phyloP scores from a whole-genome alignment of 1,284 basidiomycete genomes.

The Erythrobasidium hasegawianum region DNA sequence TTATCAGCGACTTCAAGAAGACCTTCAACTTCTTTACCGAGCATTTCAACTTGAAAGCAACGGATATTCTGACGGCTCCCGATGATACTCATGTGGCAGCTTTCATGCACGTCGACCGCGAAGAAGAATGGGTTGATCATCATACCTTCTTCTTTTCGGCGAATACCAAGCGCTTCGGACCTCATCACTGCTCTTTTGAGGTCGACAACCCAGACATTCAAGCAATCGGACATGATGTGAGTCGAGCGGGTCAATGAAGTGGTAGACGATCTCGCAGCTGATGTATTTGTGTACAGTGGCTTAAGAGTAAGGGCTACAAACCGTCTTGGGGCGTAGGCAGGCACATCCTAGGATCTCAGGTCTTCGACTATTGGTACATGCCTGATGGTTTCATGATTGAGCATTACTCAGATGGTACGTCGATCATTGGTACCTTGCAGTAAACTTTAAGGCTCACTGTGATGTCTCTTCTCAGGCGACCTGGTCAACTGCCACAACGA shows the following conservation, averaged over 20 bases:
- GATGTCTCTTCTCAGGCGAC: slow-evolving; percentile 26
- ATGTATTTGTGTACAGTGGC: slow-evolving; percentile 36
- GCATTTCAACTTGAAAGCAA: slow-evolving; percentile 41
- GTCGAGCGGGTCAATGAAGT: too few species aligned
- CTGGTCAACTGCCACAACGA: slow-evolving; percentile 38
- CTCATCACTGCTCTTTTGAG: slow-evolving; percentile 42
- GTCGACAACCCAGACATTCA: slow-evolving; percentile 40
- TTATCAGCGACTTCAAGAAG: slow-evolving; percentile 34
- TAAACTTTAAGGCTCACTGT: too few species aligned
- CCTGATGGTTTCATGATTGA: slow-evolving; percentile 42
- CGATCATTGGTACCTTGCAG: too few species aligned
- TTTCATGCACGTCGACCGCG: slow-evolving; percentile 41
- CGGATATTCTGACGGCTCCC: slow-evolving; percentile 38
- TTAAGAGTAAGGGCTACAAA: slow-evolving; percentile 38
- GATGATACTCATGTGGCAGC: slow-evolving; percentile 35
- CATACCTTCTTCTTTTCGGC: slow-evolving; percentile 41
- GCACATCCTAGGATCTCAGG: slow-evolving; percentile 42
- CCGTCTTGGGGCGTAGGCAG: slow-evolving; percentile 42
- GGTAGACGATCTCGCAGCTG: too few species aligned
- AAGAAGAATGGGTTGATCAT: slow-evolving; percentile 42
- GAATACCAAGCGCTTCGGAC: slow-evolving; percentile 32
- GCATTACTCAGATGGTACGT: slow-evolving; percentile 40
- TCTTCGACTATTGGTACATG: slow-evolving; percentile 44
- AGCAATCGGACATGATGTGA: slow-evolving; percentile 37
- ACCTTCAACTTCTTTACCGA: slow-evolving; percentile 40